These are phyloP conservation scores for Trichophyton schoenleinii DNA, from an alignment of 2,329 filamentous ascomycete genomes.

Conservation along the genomic window DNA sequence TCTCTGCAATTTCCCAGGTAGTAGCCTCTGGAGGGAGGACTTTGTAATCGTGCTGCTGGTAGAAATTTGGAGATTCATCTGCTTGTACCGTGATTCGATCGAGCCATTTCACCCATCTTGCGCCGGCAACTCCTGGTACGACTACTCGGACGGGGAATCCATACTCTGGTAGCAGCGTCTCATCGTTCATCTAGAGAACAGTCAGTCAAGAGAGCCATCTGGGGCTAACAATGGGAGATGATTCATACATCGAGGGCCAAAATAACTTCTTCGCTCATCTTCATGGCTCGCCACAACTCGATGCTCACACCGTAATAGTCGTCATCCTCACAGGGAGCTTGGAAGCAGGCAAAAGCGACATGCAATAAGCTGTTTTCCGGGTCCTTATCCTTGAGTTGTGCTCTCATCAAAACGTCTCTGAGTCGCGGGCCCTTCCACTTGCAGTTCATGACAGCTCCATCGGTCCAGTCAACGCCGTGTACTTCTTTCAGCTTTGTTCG, in stretches of 20 bases:
- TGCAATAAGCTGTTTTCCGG: slow-evolving; percentile 26
- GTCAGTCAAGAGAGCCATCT: neutral
- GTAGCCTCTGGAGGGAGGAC: slow-evolving; percentile 42
- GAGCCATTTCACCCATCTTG: slow-evolving; percentile 45
- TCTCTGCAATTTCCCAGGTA: slow-evolving; percentile 37
- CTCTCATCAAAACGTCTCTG: slow-evolving; percentile 39
- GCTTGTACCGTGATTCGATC: slow-evolving; percentile 41
- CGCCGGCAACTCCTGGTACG: slow-evolving; percentile 42
- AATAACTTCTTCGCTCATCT: slow-evolving; percentile 34
- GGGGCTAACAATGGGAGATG: neutral
- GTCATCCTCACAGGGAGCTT: slow-evolving; percentile 43
- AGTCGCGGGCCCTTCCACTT: slow-evolving; percentile 44
- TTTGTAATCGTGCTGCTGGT: slow-evolving; percentile 49
- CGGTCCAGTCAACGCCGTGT: slow-evolving; percentile 47
- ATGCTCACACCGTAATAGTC: slow-evolving; percentile 48
- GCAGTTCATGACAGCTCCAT: slow-evolving; percentile 50
- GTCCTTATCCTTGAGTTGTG: slow-evolving; percentile 29
- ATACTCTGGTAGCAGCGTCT: slow-evolving; percentile 36
- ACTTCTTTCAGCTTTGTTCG: slow-evolving; percentile 48
- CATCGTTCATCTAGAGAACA: slow-evolving; percentile 36
- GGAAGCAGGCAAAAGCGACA: slow-evolving; percentile 45
- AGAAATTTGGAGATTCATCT: slow-evolving; percentile 42
- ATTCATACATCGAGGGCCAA: slow-evolving; percentile 35
- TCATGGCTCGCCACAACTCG: slow-evolving; percentile 35
- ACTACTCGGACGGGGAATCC: slow-evolving; percentile 43